Conservation (phyloP, 108 stramenopile genomes). For the Asterionellopsis glacialis region DNA sequence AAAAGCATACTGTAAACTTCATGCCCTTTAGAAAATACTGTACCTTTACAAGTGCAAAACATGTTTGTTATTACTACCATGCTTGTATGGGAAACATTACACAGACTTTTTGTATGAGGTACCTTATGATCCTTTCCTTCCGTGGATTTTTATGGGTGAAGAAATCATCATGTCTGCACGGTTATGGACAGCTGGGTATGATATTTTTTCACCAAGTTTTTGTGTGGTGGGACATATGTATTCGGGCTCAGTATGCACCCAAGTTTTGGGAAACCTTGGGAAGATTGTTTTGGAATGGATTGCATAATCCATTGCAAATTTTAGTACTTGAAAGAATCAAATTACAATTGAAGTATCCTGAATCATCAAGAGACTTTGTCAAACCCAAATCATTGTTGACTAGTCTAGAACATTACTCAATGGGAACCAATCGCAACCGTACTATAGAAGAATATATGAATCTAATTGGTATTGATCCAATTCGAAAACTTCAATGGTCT, state of each 20-base stretch:
- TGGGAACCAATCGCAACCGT: slow-evolving; percentile 23
- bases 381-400: slow-evolving; percentile 5
- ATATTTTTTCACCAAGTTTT: slow-evolving; percentile 86
- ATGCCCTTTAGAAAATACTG: too few species aligned
- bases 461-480: slow-evolving; percentile 15
- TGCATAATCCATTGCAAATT: slow-evolving; percentile 11
- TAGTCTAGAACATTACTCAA: slow-evolving; percentile 16
- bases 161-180: slow-evolving; percentile 84
- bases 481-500: not conserved
- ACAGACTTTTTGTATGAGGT: slow-evolving; percentile 68
- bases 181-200: slow-evolving; percentile 87
- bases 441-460: slow-evolving; percentile 22
- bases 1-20: too few species aligned
- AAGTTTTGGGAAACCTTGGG: slow-evolving; percentile 6
- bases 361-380: slow-evolving; percentile 11
- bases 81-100: too few species aligned
- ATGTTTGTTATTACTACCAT: too few species aligned
- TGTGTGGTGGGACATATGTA: slow-evolving; percentile 89
- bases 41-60: too few species aligned
- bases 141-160: slow-evolving; percentile 97
- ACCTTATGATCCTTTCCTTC: slow-evolving; percentile 92
- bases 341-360: slow-evolving; percentile 20
- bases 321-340: slow-evolving; percentile 24
- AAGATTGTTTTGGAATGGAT: not conserved
- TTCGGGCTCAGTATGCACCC: slow-evolving; percentile 3